Conservation (phyloP, 2,329 filamentous ascomycete species). For the Aspergillus thermomutatus region DNA sequence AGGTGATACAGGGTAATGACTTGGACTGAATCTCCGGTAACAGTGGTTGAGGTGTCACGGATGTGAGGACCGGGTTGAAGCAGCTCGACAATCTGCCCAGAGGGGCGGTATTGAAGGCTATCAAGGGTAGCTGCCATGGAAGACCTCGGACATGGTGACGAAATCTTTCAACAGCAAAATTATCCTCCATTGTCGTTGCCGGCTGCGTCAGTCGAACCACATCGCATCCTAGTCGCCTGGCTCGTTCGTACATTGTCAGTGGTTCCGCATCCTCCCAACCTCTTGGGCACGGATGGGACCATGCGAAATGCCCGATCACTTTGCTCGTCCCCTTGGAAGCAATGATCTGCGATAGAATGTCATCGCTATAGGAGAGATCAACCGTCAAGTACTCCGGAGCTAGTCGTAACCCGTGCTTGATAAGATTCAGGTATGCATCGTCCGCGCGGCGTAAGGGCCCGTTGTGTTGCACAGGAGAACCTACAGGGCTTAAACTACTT, state of each 20-base stretch:
- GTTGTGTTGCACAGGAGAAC: slow-evolving; percentile 22
- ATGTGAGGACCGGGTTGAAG: slow-evolving; percentile 64
- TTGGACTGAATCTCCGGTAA: slow-evolving; percentile 42
- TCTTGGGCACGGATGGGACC: slow-evolving; percentile 38
- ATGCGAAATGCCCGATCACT: slow-evolving; percentile 58
- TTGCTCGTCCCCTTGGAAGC: slow-evolving; percentile 54
- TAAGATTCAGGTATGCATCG: slow-evolving; percentile 52
- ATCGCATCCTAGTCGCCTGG: slow-evolving; percentile 57
- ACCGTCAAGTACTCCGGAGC: slow-evolving; percentile 62
- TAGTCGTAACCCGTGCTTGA: slow-evolving; percentile 59
- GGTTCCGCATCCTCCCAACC: slow-evolving; percentile 58
- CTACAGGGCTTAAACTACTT: slow-evolving; percentile 17
- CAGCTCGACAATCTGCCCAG: slow-evolving; percentile 63
- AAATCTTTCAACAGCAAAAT: slow-evolving; percentile 58
- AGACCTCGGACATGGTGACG: slow-evolving; percentile 48
- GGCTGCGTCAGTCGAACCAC: slow-evolving; percentile 60
- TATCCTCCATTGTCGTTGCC: slow-evolving; percentile 58
- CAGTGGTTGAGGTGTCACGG: slow-evolving; percentile 53
- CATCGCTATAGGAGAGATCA: slow-evolving; percentile 57
- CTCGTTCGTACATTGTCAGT: slow-evolving; percentile 57
- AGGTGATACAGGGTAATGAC: slow-evolving; percentile 54
- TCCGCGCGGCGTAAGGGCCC: slow-evolving; percentile 23
- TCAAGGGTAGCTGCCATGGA: slow-evolving; percentile 50
- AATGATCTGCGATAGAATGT: slow-evolving; percentile 50
- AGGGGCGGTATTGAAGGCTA: slow-evolving; percentile 63